These are phyloP conservation scores for Naganishia vaughanmartiniae DNA, from an alignment of 768 basidiomycete species.

Conservation along the genomic window DNA sequence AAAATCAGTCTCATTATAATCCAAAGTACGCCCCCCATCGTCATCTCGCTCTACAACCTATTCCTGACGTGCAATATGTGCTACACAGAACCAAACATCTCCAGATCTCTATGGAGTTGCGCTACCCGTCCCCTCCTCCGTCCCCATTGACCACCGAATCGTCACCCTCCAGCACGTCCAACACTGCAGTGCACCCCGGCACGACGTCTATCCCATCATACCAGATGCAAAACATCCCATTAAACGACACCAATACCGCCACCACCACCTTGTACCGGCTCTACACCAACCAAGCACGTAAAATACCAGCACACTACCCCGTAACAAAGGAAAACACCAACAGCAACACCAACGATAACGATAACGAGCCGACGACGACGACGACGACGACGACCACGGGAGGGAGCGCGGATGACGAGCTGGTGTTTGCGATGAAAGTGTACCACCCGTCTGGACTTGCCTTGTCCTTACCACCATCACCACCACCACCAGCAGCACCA, in stretches of 20 bases:
- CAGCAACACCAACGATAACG: not conserved
- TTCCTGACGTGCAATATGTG: not conserved
- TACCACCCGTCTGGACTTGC: slow-evolving; percentile 35
- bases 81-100: slow-evolving; percentile 63
- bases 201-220: slow-evolving; percentile 50
- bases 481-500: slow-evolving; percentile 6
- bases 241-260: slow-evolving; percentile 26
- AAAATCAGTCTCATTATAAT: slow-evolving; percentile 82
- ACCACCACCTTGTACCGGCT: slow-evolving; percentile 24
- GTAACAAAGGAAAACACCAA: not conserved
- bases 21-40: slow-evolving; percentile 65
- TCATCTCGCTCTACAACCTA: too few species aligned
- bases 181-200: slow-evolving; percentile 52
- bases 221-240: slow-evolving; percentile 42
- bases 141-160: slow-evolving; percentile 54
- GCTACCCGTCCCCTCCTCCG: slow-evolving; percentile 63
- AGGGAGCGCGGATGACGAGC: not conserved
- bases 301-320: slow-evolving; percentile 7
- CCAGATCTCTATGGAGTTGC: slow-evolving; percentile 70
- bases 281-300: not conserved
- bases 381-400: too few species aligned
- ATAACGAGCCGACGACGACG: too few species aligned
- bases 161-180: slow-evolving; percentile 32
- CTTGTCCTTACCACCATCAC: too few species aligned
- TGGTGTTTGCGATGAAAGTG: slow-evolving; percentile 38